Evolutionary conservation across 1,284 basidiomycete species (phyloP), one percentile per base, ranked within the genome.

Genomic region (Ustilago curta): DNA sequence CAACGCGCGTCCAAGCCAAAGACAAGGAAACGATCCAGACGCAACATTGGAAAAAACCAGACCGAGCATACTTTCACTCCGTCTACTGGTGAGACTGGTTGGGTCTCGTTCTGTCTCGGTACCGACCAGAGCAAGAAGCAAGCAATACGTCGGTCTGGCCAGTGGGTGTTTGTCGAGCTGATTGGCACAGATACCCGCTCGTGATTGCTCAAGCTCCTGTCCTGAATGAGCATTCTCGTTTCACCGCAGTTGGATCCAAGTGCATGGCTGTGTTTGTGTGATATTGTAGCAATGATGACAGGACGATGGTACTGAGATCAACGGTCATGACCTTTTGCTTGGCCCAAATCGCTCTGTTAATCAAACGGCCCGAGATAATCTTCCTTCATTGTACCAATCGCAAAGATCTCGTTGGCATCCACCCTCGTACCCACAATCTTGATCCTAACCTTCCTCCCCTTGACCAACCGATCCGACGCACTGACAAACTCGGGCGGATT

Each of bases 391-490:
- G 81, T 83, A 3, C 78, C 82, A 51, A 84, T 83, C 11, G 82
- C 81, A 50, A 84, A 84, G 50, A 99, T 97, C 85, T 98, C 95
- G 27, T 94, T 97, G 21, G 95, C 95, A 84, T 99, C 96, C 8
- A 97, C 93, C 81, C 96, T 90, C 31, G 95, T 97, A 31, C 96
- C 96, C 18, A 99, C 95, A 59, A 99, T 95, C 86, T 97, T 96
- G 86, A 98, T 89, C 40, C 96, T 90, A 37, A 98, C 91, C 66
- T 91, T 91, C 0, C 93, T 93, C 74, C 94, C 94, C 86, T 96
- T 97, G 85, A 96, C 93, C 48, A 84, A 57, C 19, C 78, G 63
- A 69, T 81, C 79, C 19, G 62, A 67, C 2, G 77, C 65, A 29
- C 76, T 77, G 6, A 78, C 77, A 23, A 82, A 84, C 52, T 84